Conservation (phyloP, 2,329 filamentous ascomycete genomes). For the Leptographium radiaticola region DNA sequence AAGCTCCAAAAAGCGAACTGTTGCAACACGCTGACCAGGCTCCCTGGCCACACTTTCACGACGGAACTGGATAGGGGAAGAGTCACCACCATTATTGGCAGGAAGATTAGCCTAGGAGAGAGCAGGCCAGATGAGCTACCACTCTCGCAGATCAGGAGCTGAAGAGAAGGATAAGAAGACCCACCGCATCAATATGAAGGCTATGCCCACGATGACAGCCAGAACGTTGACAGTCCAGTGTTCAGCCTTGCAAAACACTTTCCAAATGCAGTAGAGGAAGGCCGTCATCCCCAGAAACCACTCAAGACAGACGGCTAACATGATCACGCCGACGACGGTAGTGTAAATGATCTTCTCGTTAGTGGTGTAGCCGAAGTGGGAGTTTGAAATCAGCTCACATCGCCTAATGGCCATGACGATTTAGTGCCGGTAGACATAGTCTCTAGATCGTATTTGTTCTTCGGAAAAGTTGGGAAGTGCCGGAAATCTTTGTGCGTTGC, state of each 20-base stretch:
- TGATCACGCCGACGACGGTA: slow-evolving; percentile 63
- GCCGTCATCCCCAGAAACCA: slow-evolving; percentile 94
- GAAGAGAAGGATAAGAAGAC: slow-evolving; percentile 11
- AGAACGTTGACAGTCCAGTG: slow-evolving; percentile 72
- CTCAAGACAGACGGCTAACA: slow-evolving; percentile 76
- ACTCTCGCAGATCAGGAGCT: neutral
- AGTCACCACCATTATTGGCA: slow-evolving; percentile 90
- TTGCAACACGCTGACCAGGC: slow-evolving; percentile 61
- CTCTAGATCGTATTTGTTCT: neutral
- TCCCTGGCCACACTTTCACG: slow-evolving; percentile 55
- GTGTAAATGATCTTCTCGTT: slow-evolving; percentile 68
- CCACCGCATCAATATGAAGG: slow-evolving; percentile 68
- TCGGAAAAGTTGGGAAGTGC: neutral
- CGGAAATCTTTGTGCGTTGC: neutral
- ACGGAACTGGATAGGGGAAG: slow-evolving; percentile 67
- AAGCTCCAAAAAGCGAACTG: slow-evolving; percentile 97
- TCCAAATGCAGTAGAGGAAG: slow-evolving; percentile 80
- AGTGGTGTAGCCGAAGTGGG: neutral
- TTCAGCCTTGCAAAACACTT: slow-evolving; percentile 82
- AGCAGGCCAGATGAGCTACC: neutral
- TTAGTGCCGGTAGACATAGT: slow-evolving; percentile 28
- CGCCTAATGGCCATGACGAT: slow-evolving; percentile 36
- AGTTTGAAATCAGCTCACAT: slow-evolving; percentile 21
- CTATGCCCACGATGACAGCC: slow-evolving; percentile 54
- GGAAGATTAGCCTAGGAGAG: slow-evolving; percentile 56